Conservation (phyloP, 768 basidiomycete genomes). For the Lactarius akahatsu region DNA sequence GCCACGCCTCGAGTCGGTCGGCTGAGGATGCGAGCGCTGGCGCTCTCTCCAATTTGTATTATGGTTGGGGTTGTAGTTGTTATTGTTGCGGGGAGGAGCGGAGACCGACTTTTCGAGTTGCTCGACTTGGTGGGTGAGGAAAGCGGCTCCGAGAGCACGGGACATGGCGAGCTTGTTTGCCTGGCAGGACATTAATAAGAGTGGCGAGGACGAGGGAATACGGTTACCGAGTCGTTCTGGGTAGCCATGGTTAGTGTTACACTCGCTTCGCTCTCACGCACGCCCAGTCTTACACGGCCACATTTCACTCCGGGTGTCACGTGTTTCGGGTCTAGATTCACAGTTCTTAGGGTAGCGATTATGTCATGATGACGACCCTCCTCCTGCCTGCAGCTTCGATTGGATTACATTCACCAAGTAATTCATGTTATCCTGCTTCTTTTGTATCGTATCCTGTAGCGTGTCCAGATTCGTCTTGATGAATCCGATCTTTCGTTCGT, state of each 20-base stretch:
- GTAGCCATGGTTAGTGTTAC: neutral
- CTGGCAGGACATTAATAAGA: neutral
- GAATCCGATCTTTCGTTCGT: slow-evolving; percentile 75
- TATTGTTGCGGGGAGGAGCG: slow-evolving; percentile 35
- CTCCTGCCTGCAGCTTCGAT: slow-evolving; percentile 46
- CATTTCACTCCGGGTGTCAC: neutral
- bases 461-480: slow-evolving; percentile 81
- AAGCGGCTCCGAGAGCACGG: slow-evolving; percentile 81
- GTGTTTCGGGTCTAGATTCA: neutral
- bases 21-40: slow-evolving; percentile 19
- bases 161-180: slow-evolving; percentile 76
- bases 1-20: slow-evolving; percentile 32
- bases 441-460: slow-evolving; percentile 84
- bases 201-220: neutral
- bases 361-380: neutral
- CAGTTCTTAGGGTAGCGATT: neutral
- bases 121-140: slow-evolving; percentile 84
- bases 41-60: slow-evolving; percentile 25
- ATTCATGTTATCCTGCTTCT: slow-evolving; percentile 88
- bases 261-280: neutral
- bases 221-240: neutral
- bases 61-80: slow-evolving; percentile 29
- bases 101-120: slow-evolving; percentile 78
- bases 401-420: slow-evolving; percentile 74
- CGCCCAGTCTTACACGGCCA: neutral